phyloP scores from a whole-genome alignment of 495 filamentous ascomycete genomes.

The Friedmanniomyces simplex region DNA sequence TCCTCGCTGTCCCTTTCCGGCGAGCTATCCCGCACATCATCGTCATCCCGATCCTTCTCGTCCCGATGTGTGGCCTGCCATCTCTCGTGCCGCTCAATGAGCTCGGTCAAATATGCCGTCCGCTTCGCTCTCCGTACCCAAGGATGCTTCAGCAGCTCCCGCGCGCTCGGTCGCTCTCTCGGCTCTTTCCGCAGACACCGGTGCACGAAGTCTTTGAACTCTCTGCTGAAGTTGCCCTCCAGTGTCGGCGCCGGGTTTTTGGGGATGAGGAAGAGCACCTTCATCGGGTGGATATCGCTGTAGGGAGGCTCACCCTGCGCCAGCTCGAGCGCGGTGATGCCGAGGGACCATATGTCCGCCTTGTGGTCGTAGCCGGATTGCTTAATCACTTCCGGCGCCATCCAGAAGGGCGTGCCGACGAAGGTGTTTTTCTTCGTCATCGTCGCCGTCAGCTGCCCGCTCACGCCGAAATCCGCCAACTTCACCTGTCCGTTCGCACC shows the following conservation, averaged over 20 bases:
- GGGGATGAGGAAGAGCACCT: conserved; percentile 91
- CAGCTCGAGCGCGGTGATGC: conserved; percentile 90
- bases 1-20: conserved; percentile 31
- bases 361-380: conserved; percentile 97
- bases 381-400: conserved; percentile 98
- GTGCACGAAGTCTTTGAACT: conserved; percentile 92
- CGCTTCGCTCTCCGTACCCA: conserved; percentile 86
- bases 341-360: conserved; percentile 98
- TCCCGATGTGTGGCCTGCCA: conserved; percentile 63
- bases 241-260: conserved; percentile 81
- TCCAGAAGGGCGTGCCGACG: conserved; percentile 98
- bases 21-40: conserved; percentile 44
- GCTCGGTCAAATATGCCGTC: conserved; percentile 78
- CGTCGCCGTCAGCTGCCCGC: conserved; percentile 92
- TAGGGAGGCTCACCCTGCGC: conserved; percentile 91
- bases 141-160: conserved; percentile 76
- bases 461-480: conserved; percentile 94
- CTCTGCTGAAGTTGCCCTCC: conserved; percentile 74
- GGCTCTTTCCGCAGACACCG: conserved; percentile 80
- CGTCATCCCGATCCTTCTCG: conserved; percentile 43
- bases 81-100: conserved; percentile 80
- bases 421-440: conserved; percentile 99
- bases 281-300: conserved; percentile 97
- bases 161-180: conserved; percentile 74
- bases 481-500: conserved; percentile 89